Base-by-base conservation (phyloP, 2,329 filamentous ascomycete species). In the Didymella lethalis region DNA sequence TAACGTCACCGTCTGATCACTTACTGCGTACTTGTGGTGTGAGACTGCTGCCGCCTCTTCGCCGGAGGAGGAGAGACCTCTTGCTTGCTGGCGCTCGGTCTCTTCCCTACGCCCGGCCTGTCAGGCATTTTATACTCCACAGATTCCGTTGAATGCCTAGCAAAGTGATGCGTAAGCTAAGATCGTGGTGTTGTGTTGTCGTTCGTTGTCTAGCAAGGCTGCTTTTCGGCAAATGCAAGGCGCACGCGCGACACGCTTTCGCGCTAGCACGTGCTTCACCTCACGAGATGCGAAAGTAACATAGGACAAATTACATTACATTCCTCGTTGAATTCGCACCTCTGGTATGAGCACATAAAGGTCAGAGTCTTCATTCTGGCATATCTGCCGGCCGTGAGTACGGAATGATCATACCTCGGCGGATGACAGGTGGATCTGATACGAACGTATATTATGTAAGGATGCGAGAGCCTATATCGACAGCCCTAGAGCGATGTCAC, bases 41-140 rank as follows among this genome's bases (percentile, higher is more conserved):
- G 82, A 3, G 84, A 81, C 53, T 82, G 80, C 49, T 84, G 78
- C 68, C 83, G 85, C 38, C 85, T 79, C 72, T 85, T 87, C 14
- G 82, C 67, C 23, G 84, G 81, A 48, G 86, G 86, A 44, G 86
- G 86, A 54, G 86, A 88, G 44, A 88, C 81, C 49, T 80, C 75
- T 53, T 77, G 72, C 56, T 79, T 75, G 61, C 74, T 71, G 7
- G 78, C 75, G 50, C 67, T 75, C 16, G 71, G 64, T 32, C 80
- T 73, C 64, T 82, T 78, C 40, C 63, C 62, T 7, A 67, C 28
- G 3, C 34, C 36, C 23, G 68, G 62, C 12, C 63, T 65, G 12
- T 62, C 53, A 14, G 61, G 12, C 74, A 76, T 75, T 51, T 46
- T 55, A 38, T 6, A 26, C 38, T 45, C 5, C 29, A 6, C 5